Evolutionary conservation across 306 rosid genomes (phyloP).

Genomic region (Sechiopsis laciniata): DNA sequence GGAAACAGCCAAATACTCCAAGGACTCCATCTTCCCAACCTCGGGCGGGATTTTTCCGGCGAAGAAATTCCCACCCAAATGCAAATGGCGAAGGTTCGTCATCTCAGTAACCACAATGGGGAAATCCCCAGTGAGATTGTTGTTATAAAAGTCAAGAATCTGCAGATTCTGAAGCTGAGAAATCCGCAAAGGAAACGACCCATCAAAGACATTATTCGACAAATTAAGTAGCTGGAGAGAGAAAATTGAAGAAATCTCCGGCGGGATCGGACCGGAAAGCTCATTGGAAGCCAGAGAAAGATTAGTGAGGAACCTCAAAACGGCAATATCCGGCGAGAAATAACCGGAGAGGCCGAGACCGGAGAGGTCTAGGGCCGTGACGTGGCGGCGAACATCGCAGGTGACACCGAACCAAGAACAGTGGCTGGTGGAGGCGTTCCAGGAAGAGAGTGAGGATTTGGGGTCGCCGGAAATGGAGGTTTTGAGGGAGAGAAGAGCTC

Average conservation of each 20-base stretch:
- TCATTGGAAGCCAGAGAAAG: constrained; percentile 51
- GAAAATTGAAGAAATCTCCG: constrained; percentile 43
- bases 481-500: constrained; percentile 56
- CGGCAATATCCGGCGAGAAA: constrained; percentile 42
- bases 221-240: constrained; percentile 55
- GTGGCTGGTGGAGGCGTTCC: constrained; percentile 51
- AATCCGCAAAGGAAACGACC: constrained; percentile 53
- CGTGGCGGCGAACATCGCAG: constrained; percentile 58
- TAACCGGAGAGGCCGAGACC: constrained; percentile 49
- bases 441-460: constrained; percentile 46
- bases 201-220: constrained; percentile 70
- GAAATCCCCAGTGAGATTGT: constrained; percentile 68
- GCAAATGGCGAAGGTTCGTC: constrained; percentile 64
- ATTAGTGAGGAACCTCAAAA: constrained; percentile 50
- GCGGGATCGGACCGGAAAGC: constrained; percentile 59
- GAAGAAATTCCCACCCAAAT: constrained; percentile 80
- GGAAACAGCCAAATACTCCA: constrained; percentile 76
- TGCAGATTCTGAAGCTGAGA: constrained; percentile 46
- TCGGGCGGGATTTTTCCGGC: constrained; percentile 69
- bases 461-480: constrained; percentile 45
- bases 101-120: constrained; percentile 49
- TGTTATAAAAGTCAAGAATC: constrained; percentile 73
- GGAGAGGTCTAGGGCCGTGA: constrained; percentile 53
- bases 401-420: constrained; percentile 67
- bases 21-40: constrained; percentile 37